These are phyloP conservation scores for Zasmidium citrigriseum DNA, from an alignment of 2,329 filamentous ascomycete species.

Conservation along the genomic window DNA sequence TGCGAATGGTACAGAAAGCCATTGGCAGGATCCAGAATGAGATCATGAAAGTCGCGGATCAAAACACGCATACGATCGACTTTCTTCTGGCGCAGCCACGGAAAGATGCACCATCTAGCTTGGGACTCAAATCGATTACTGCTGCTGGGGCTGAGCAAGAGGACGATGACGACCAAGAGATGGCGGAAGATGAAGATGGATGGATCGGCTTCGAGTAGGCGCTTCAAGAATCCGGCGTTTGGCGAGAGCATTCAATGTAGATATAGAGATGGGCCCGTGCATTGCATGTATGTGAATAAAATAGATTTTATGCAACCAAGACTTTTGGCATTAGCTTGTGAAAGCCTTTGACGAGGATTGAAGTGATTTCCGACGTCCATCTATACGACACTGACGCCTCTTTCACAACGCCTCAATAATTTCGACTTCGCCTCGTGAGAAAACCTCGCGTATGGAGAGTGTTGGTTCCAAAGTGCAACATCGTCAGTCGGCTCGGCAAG, in stretches of 20 bases:
- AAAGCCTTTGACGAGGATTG: neutral
- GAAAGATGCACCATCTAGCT: conserved; percentile 7
- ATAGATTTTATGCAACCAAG: neutral
- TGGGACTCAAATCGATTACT: conserved; percentile 22
- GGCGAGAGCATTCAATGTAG: too few species aligned
- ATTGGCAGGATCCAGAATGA: conserved; percentile 79
- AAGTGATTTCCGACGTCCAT: neutral
- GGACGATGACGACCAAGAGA: conserved; percentile 21
- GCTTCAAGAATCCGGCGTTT: neutral
- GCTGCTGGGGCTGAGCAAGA: conserved; percentile 16
- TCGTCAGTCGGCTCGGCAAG: neutral
- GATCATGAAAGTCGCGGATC: conserved; percentile 78
- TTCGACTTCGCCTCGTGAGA: neutral
- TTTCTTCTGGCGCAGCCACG: conserved; percentile 61
- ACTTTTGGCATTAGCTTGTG: neutral
- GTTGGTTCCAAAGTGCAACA: neutral
- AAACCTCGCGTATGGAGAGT: neutral
- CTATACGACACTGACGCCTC: neutral
- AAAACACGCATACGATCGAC: conserved; percentile 86
- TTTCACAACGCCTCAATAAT: neutral
- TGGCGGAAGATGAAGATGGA: conserved; percentile 36
- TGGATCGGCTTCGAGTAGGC: conserved; percentile 34
- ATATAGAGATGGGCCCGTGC: neutral
- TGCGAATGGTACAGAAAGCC: conserved; percentile 79
- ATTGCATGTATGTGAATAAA: neutral